These are phyloP conservation scores for Psophocarpus tetragonolobus DNA, from an alignment of 306 rosid species.

Conservation along the genomic window DNA sequence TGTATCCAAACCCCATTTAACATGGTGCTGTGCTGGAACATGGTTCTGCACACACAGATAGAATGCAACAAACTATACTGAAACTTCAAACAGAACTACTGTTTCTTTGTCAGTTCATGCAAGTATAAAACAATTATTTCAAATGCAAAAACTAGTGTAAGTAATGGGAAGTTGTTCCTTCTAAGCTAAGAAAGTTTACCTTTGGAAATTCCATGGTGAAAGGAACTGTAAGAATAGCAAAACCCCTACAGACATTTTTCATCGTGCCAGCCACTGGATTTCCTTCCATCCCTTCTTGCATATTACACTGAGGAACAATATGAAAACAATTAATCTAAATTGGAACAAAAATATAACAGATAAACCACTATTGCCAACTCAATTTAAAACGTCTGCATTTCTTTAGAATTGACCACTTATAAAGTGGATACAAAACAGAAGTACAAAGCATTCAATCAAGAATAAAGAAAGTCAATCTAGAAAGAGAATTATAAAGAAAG, in stretches of 20 bases:
- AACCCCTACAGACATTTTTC: constrained; percentile 79
- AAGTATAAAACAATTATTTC: background rate
- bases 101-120: background rate
- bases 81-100: constrained; percentile 13
- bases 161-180: constrained; percentile 4
- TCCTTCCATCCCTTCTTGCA: constrained; percentile 97
- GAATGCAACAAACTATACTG: constrained; percentile 16
- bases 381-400: background rate
- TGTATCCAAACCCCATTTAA: background rate
- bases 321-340: background rate
- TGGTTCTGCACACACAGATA: background rate
- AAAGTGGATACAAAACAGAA: background rate
- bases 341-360: background rate
- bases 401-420: background rate
- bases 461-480: constrained; percentile 9
- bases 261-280: constrained; percentile 73
- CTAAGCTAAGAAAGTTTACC: constrained; percentile 50
- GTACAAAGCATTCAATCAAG: constrained; percentile 17
- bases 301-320: constrained; percentile 58
- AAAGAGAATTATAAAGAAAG: constrained; percentile 21
- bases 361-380: background rate
- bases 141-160: constrained; percentile 19
- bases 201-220: constrained; percentile 80
- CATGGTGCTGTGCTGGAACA: background rate
- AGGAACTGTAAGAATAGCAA: constrained; percentile 91